Conservation (phyloP, 2,329 filamentous ascomycete genomes). For the Nakataea oryzae region DNA sequence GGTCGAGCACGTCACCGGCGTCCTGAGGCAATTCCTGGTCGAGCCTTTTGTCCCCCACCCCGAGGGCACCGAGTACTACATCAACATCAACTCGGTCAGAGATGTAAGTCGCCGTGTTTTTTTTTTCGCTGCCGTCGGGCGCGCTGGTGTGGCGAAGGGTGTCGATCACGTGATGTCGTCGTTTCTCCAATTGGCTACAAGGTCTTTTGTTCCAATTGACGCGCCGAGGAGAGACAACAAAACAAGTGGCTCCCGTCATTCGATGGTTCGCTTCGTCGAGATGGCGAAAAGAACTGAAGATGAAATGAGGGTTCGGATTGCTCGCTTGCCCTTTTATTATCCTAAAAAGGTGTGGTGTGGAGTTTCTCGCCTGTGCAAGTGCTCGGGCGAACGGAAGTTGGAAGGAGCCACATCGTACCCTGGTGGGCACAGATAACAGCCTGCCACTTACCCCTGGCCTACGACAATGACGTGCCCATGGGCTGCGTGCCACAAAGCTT, state of each 20-base stretch:
- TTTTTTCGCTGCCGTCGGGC: neutral
- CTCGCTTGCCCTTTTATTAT: neutral
- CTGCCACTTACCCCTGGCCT: neutral
- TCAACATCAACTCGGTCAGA: conserved; percentile 99
- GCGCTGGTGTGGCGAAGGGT: neutral
- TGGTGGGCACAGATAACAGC: neutral
- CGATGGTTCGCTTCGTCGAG: neutral
- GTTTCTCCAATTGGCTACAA: neutral
- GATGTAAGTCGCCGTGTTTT: conserved; percentile 63
- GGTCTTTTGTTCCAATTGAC: neutral
- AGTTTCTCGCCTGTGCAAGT: neutral
- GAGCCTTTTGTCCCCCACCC: conserved; percentile 98
- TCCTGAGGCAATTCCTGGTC: conserved; percentile 89
- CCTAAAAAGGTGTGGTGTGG: neutral
- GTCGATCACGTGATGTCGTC: neutral
- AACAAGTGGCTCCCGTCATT: neutral
- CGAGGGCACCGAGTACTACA: conserved; percentile 95
- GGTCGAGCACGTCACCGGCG: conserved; percentile 85
- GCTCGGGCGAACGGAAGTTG: neutral
- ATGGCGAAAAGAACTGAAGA: neutral
- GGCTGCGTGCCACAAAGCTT: neutral
- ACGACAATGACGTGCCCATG: too few relatives aligned
- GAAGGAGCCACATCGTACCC: neutral
- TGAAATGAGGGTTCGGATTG: neutral
- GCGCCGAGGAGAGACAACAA: neutral